These are phyloP conservation scores for Lipomyces anomalus DNA, from an alignment of 805 yeast species.

Conservation along the genomic window DNA sequence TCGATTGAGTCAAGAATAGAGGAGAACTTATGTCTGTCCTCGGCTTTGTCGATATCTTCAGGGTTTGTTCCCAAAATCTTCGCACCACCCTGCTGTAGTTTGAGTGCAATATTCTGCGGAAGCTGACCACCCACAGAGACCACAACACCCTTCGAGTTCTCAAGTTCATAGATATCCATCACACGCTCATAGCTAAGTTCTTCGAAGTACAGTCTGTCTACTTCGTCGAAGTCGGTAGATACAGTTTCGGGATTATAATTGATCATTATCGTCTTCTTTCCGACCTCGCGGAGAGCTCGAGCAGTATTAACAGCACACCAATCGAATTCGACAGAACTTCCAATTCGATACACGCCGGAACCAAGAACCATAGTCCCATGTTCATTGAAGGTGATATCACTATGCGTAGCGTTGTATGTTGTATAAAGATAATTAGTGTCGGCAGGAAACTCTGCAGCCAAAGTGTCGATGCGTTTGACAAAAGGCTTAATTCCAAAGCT, in stretches of 20 bases:
- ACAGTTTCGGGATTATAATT: slow-evolving; percentile 99
- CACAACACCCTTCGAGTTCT: slow-evolving; percentile 81
- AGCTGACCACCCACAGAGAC: slow-evolving; percentile 97
- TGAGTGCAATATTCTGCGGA: slow-evolving; percentile 93
- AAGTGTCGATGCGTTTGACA: slow-evolving; percentile 93
- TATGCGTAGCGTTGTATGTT: slow-evolving; percentile 84
- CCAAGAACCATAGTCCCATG: slow-evolving; percentile 93
- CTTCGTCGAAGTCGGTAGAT: slow-evolving; percentile 97
- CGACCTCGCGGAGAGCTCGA: slow-evolving; percentile 80
- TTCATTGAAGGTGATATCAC: slow-evolving; percentile 80
- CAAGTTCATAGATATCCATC: slow-evolving; percentile 93
- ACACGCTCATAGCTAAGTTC: slow-evolving; percentile 94
- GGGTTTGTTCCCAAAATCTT: slow-evolving; percentile 92
- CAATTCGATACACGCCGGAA: slow-evolving; percentile 98
- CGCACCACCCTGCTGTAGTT: slow-evolving; percentile 74
- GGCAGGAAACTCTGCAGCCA: slow-evolving; percentile 99
- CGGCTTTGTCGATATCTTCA: slow-evolving; percentile 92
- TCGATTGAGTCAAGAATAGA: slow-evolving; percentile 86
- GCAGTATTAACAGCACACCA: slow-evolving; percentile 99
- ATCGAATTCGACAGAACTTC: slow-evolving; percentile 96
- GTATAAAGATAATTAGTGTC: slow-evolving; percentile 92
- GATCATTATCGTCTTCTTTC: slow-evolving; percentile 89
- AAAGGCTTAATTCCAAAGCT: slow-evolving; percentile 77
- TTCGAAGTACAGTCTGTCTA: slow-evolving; percentile 93
- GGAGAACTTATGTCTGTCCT: slow-evolving; percentile 96